Percentiles rank a stretch among this genome's conserved stretches.
phyloP scores from a whole-genome alignment of 768 basidiomycete species.

The Leucocoprinus birnbaumii region DNA sequence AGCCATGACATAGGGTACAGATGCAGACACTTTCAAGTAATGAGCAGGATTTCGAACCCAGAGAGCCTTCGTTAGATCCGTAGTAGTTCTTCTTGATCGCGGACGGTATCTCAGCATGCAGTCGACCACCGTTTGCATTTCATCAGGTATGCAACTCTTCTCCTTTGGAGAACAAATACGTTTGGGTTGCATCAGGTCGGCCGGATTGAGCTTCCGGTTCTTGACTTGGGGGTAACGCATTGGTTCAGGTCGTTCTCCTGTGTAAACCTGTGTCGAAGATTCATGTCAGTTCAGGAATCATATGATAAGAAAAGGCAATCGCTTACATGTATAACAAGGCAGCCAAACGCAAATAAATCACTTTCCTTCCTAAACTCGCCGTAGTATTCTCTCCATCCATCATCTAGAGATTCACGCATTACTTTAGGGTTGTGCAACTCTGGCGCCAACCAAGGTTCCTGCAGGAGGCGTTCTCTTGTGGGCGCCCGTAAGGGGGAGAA shows the following conservation, averaged over 20 bases:
- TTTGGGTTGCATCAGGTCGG: conserved; percentile 7
- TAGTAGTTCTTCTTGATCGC: background rate
- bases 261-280: conserved; percentile 15
- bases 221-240: conserved; percentile 15
- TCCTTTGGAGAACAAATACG: conserved; percentile 13
- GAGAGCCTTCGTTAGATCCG: background rate
- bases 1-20: background rate
- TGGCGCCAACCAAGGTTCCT: conserved; percentile 19
- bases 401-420: conserved; percentile 16
- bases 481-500: conserved; percentile 18
- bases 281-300: background rate
- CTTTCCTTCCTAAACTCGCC: conserved; percentile 22
- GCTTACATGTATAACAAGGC: conserved; percentile 18
- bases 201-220: conserved; percentile 6
- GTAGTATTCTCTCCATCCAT: conserved; percentile 21
- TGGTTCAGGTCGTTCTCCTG: conserved; percentile 13
- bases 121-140: conserved; percentile 10
- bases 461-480: conserved; percentile 11
- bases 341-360: conserved; percentile 22
- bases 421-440: conserved; percentile 17
- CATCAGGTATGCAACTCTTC: conserved; percentile 11
- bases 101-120: conserved; percentile 16
- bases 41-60: background rate
- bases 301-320: background rate
- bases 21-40: background rate